phyloP scores from a whole-genome alignment of 371 early-diverging fungal genomes.

The Zychaea mexicana region DNA sequence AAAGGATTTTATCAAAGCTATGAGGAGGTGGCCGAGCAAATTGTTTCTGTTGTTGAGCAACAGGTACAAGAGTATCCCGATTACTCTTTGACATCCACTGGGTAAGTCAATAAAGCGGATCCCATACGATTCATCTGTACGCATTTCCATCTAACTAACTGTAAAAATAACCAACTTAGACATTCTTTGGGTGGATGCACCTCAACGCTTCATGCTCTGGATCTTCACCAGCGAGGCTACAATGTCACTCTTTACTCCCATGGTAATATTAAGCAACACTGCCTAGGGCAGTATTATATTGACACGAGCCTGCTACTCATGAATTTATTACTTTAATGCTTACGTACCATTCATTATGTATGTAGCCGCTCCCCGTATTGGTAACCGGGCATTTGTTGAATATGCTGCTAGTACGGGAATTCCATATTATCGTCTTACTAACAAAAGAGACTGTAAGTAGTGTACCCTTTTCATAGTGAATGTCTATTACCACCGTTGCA shows the following conservation, averaged over 20 bases:
- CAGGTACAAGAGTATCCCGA: constrained; percentile 15
- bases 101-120: neutral
- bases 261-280: neutral
- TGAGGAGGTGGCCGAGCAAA: constrained; percentile 7
- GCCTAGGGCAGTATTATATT: too few relatives aligned
- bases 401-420: constrained; percentile 10
- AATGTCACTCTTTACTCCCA: neutral
- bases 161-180: neutral
- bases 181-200: constrained; percentile 18
- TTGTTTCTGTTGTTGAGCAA: constrained; percentile 7
- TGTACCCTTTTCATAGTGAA: neutral
- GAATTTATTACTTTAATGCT: neutral
- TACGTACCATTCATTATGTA: neutral
- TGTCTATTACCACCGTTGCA: neutral
- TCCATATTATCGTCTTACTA: neutral
- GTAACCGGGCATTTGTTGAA: constrained; percentile 13
- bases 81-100: constrained; percentile 17
- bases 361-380: constrained; percentile 15
- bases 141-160: too few relatives aligned
- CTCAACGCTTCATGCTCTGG: constrained; percentile 11
- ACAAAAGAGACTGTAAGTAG: constrained; percentile 15
- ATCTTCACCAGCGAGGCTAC: constrained; percentile 15
- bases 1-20: constrained; percentile 5
- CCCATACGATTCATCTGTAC: neutral
- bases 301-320: too few relatives aligned